These are phyloP conservation scores for Endocalyx cinctus DNA, from an alignment of 2,329 filamentous ascomycete species.

Conservation along the genomic window DNA sequence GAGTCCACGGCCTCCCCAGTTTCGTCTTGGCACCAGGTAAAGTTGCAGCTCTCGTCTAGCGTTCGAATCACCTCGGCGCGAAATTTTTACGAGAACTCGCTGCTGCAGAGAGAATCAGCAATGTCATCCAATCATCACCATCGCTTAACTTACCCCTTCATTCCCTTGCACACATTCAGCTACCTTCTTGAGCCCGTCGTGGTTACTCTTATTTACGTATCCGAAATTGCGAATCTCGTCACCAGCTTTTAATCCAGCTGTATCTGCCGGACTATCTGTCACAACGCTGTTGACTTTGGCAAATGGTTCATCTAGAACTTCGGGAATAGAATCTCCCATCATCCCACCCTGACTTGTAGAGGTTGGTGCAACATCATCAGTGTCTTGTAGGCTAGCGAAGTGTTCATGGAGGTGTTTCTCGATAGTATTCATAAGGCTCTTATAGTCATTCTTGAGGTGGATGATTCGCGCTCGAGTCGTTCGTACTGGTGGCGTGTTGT, in stretches of 20 bases:
- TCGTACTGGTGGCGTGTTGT: slow-evolving; percentile 77
- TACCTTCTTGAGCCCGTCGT: slow-evolving; percentile 80
- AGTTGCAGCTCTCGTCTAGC: slow-evolving; percentile 58
- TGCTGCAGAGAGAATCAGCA: slow-evolving; percentile 43
- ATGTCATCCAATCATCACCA: background rate
- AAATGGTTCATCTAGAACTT: slow-evolving; percentile 54
- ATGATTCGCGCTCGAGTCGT: slow-evolving; percentile 92
- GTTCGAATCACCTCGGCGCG: slow-evolving; percentile 40
- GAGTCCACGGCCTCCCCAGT: slow-evolving; percentile 88
- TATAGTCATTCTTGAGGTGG: slow-evolving; percentile 86
- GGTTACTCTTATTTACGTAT: slow-evolving; percentile 74
- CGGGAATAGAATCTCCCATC: slow-evolving; percentile 30
- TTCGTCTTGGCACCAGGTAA: slow-evolving; percentile 66
- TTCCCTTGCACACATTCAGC: slow-evolving; percentile 87
- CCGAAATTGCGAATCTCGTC: slow-evolving; percentile 85
- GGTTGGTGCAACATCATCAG: slow-evolving; percentile 33
- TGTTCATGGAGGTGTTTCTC: slow-evolving; percentile 85
- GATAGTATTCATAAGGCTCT: slow-evolving; percentile 75
- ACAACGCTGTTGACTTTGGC: slow-evolving; percentile 86
- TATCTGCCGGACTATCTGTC: slow-evolving; percentile 71
- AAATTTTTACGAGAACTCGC: slow-evolving; percentile 64
- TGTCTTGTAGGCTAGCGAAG: slow-evolving; percentile 67
- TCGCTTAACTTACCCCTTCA: slow-evolving; percentile 76
- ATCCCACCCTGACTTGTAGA: slow-evolving; percentile 17
- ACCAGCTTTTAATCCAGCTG: slow-evolving; percentile 73